Evolutionary conservation across 345 rosid species (phyloP), one percentile per base, ranked within the genome.

Genomic region (Euclidium syriacum): DNA sequence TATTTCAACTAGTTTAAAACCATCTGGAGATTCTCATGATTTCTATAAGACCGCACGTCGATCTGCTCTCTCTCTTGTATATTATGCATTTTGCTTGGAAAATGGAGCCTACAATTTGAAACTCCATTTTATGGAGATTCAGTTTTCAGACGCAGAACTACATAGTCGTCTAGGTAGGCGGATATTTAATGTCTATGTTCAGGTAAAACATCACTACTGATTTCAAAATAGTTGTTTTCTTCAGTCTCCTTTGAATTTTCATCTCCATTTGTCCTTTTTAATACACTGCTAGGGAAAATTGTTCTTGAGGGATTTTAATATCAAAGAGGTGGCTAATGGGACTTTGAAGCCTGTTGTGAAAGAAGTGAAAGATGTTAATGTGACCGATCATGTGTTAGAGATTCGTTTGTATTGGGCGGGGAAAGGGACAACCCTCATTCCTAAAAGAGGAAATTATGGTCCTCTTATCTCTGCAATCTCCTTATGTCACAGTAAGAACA

Each of bases 381-480:
- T 86, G 34, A 67, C 39, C 0, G 10, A 72, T 53, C 30, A 66
- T 52, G 58, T 41, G 17, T 53, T 86, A 38, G 86, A 84, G 73
- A 74, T 86, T 23, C 83, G 73, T 0, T 66, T 86, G 23, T 75
- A 65, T 33, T 86, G 84, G 89, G 80, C 79, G 0, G 85, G 85
- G 3, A 78, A 63, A 71, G 83, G 86, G 14, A 79, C 86, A 26
- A 65, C 61, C 0, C 16, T 20, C 34, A 71, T 82, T 48, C 95
- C 87, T 1, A 6, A 0, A 0, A 72, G 65, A 55, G 81, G 90
- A 50, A 46, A 67, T 20, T 80, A 86, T 49, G 88, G 90, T 38
- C 85, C 88, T 56, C 71, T 86, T 15, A 70, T 84, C 64, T 87
- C 91, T 33, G 91, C 88, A 1, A 78, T 87, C 52, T 79, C 86